Conservation (phyloP, 1,284 basidiomycete species). For the Cutaneotrichosporon cutaneum region DNA sequence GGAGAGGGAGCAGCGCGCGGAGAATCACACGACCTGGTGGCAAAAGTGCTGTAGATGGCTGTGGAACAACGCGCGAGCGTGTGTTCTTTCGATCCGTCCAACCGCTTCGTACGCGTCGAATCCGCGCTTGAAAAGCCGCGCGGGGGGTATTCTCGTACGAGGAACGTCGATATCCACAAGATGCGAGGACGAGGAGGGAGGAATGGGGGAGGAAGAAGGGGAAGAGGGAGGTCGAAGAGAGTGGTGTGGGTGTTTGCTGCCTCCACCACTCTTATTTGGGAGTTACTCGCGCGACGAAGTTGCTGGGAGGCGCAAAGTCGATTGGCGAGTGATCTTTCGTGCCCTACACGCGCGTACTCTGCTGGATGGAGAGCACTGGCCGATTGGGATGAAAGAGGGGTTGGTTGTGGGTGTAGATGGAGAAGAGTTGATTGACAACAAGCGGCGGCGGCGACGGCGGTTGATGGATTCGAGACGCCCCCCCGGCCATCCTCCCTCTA, state of each 20-base stretch:
- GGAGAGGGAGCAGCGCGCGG: background rate
- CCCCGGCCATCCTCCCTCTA: too few species aligned
- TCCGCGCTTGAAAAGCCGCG: background rate
- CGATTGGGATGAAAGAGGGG: background rate
- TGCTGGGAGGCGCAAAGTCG: constrained; percentile 2
- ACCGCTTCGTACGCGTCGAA: background rate
- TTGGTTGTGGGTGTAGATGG: constrained; percentile 2
- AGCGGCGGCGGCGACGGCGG: background rate
- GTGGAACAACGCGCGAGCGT: background rate
- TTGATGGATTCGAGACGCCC: background rate
- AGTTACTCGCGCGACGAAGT: constrained; percentile 7
- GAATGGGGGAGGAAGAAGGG: background rate
- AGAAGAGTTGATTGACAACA: constrained; percentile 5
- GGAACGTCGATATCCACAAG: background rate
- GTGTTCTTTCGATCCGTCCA: background rate
- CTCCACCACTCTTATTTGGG: constrained; percentile 6
- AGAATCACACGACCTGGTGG: background rate
- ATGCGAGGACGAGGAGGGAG: background rate
- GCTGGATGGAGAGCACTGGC: constrained; percentile 9
- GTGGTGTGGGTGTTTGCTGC: background rate
- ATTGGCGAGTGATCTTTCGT: background rate
- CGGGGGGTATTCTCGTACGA: background rate
- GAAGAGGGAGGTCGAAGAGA: background rate
- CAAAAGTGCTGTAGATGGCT: background rate
- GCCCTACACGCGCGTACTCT: constrained; percentile 10